Percentiles rank a stretch among this genome's conserved stretches.
These are phyloP conservation scores for Anaeramoeba flamelloides DNA, from an alignment of 78 protist species.

Conservation along the genomic window DNA sequence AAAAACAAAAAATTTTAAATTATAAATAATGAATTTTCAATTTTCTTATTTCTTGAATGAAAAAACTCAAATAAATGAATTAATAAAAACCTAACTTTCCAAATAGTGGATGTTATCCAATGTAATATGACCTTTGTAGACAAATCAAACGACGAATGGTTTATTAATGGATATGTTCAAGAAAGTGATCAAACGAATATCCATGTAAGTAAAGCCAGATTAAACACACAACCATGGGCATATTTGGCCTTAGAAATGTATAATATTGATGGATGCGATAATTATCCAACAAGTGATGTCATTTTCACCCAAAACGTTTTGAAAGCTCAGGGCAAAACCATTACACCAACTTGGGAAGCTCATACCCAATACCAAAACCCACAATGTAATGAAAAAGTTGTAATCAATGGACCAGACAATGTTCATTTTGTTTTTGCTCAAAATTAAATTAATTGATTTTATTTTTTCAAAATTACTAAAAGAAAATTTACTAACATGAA, in stretches of 20 bases:
- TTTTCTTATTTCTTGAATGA: too few relatives aligned
- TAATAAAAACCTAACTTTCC: too few relatives aligned
- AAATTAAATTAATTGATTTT: too few relatives aligned
- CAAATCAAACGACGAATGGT: background rate
- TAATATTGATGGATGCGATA: background rate
- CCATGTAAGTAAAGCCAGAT: background rate
- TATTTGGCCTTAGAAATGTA: background rate
- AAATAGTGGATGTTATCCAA: background rate
- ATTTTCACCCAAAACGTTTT: background rate
- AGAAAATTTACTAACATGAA: too few relatives aligned
- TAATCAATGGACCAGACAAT: background rate
- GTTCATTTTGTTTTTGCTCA: too few relatives aligned
- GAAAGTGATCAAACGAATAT: background rate
- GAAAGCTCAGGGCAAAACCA: background rate
- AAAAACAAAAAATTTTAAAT: too few relatives aligned
- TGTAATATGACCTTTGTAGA: background rate
- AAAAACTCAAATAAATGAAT: too few relatives aligned
- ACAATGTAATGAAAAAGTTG: background rate
- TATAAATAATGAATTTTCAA: too few relatives aligned
- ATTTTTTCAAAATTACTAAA: too few relatives aligned
- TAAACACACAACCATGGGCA: background rate
- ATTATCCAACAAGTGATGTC: background rate
- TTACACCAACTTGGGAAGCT: background rate
- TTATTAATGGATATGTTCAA: background rate
- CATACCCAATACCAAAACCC: background rate